A percentile compares a stretch with the other conserved stretches of the same genome.
Conservation (phyloP, 1,284 basidiomycete genomes). For the Tylopilus sp. region DNA sequence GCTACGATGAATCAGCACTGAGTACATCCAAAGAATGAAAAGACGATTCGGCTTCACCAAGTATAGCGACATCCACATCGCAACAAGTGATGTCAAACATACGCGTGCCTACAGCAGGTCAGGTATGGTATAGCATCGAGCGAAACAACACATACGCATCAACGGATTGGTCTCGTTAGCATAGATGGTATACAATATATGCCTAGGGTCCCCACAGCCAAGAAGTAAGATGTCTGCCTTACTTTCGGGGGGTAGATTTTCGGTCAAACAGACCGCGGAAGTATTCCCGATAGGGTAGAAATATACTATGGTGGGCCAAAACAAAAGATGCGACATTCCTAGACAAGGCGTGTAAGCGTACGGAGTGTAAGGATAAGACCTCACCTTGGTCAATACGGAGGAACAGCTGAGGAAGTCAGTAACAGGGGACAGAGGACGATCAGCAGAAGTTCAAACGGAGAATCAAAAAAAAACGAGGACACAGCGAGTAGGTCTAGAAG, state of each 20-base stretch:
- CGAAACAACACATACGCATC: slow-evolving; percentile 1
- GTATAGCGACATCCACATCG: slow-evolving; percentile 55
- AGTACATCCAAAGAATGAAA: background rate
- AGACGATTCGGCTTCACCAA: slow-evolving; percentile 40
- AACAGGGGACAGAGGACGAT: background rate
- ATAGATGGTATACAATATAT: slow-evolving; percentile 50
- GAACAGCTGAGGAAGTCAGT: background rate
- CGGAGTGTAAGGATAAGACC: background rate
- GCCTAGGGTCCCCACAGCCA: slow-evolving; percentile 57
- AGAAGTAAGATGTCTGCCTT: slow-evolving; percentile 48
- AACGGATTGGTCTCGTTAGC: slow-evolving; percentile 1
- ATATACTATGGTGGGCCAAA: slow-evolving; percentile 29
- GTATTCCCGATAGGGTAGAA: slow-evolving; percentile 62
- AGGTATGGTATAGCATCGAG: background rate
- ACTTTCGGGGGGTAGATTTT: slow-evolving; percentile 46
- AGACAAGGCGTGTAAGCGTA: background rate
- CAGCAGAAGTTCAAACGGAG: background rate
- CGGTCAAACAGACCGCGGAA: slow-evolving; percentile 49
- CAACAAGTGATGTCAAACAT: slow-evolving; percentile 59
- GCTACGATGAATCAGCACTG: slow-evolving; percentile 28
- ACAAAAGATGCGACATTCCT: slow-evolving; percentile 37
- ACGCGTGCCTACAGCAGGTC: slow-evolving; percentile 30
- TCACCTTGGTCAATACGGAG: background rate
- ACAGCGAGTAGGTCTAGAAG: background rate
- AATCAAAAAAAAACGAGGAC: background rate